Base-by-base conservation (phyloP, 352 stramenopile genomes). In the Globisporangium nagaii region DNA sequence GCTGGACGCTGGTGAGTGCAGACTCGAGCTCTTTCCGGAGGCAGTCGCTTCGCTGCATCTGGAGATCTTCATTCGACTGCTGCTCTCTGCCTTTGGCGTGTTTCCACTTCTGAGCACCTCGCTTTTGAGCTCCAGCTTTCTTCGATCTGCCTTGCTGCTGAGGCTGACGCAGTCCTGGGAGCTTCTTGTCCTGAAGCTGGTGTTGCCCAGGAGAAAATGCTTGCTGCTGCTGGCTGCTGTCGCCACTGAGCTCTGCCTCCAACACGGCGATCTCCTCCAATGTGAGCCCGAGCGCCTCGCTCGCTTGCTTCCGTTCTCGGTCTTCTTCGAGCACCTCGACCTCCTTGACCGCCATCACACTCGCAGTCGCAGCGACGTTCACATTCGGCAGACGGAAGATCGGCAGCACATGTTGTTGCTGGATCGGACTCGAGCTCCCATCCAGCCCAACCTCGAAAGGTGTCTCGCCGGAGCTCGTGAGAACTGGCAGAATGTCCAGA, bases 321-420 rank as follows among this genome's bases (percentile, higher is more conserved):
- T 84, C 79, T 35, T 80, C 71, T 48, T 81, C 76, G 3, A 80
- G 50, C 1, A 44, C 30, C 43, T 82, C 64, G 3, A 81, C 60
- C 47, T 86, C 64, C 32, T 75, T 82, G 0, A 40, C 56, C 4
- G 67, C 62, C 20, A 86, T 49, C 40, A 55, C 54, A 4, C 36
- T 69, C 7, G 77, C 75, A 5, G 65, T 80, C 11, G 45, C 67
- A 17, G 56, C 51, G 0, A 81, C 66, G 43, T 83, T 84, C 19
- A 93, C 79, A 1, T 56, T 71, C 6, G 82, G 82, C 11, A 93
- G 56, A 10, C 73, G 66, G 41, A 93, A 93, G 22, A 93, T 76
- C 4, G 82, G 82, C 5, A 93, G 55, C 4, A 90, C 59, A 43
- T 88, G 76, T 25, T 70, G 58, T 30, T 63, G 56, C 34, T 71